These are phyloP conservation scores for Funneliformis caledonium DNA, from an alignment of 371 early-diverging fungal genomes.

Conservation along the genomic window DNA sequence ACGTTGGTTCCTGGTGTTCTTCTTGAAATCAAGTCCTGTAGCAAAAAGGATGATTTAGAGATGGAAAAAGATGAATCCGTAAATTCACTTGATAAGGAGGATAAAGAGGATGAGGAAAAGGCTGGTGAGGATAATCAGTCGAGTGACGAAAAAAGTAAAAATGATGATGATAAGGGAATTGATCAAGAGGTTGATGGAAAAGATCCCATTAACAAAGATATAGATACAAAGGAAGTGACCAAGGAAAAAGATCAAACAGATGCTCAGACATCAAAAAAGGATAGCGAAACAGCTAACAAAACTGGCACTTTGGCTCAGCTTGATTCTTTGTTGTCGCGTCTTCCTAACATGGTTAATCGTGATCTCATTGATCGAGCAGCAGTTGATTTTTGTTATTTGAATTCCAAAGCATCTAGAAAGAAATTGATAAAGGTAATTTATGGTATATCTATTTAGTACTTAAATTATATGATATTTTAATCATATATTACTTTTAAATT, in stretches of 20 bases:
- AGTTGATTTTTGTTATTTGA: constrained; percentile 91
- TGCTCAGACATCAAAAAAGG: constrained; percentile 43
- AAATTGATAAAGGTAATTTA: constrained; percentile 64
- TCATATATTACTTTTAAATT: constrained; percentile 1
- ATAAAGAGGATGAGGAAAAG: constrained; percentile 37
- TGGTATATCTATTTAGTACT: not conserved
- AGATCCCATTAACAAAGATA: not conserved
- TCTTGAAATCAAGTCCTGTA: constrained; percentile 58
- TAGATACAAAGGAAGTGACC: constrained; percentile 41
- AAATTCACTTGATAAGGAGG: constrained; percentile 41
- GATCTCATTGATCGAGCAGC: constrained; percentile 89
- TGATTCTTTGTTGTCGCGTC: constrained; percentile 70
- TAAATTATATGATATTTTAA: not conserved
- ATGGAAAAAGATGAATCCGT: constrained; percentile 44
- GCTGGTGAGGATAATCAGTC: constrained; percentile 31
- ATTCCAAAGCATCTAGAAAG: constrained; percentile 80
- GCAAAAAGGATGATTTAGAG: constrained; percentile 47
- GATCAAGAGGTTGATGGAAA: constrained; percentile 49
- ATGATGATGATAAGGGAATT: constrained; percentile 32
- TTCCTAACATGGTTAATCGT: constrained; percentile 81
- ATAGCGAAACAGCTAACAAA: constrained; percentile 40
- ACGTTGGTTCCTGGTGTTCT: constrained; percentile 80
- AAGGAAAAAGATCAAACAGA: constrained; percentile 47
- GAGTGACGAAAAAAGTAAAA: constrained; percentile 42
- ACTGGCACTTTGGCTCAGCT: constrained; percentile 63